These are phyloP conservation scores for Naematelia aurantialba DNA, from an alignment of 768 basidiomycete species.

Conservation along the genomic window DNA sequence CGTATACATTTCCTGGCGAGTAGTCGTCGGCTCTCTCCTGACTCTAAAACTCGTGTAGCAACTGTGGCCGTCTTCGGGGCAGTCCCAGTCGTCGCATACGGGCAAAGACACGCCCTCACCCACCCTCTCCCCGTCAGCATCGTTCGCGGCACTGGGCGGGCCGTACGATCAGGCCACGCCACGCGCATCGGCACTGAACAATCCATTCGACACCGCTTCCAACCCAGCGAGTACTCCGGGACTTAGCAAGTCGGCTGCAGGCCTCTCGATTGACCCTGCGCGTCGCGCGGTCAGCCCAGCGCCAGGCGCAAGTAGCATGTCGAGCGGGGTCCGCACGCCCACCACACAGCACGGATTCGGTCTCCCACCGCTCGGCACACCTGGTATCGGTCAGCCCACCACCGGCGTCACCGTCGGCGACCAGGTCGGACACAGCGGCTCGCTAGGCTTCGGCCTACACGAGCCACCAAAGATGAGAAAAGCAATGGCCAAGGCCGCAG, in stretches of 20 bases:
- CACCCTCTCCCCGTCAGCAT: conserved; percentile 38
- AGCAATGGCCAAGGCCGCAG: conserved; percentile 37
- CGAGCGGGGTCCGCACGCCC: conserved; percentile 40
- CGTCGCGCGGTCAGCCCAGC: conserved; percentile 22
- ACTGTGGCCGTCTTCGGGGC: conserved; percentile 26
- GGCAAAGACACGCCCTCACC: conserved; percentile 28
- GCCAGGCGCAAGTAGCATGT: conserved; percentile 3
- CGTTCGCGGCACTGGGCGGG: conserved; percentile 33
- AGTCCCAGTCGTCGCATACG: conserved; percentile 1
- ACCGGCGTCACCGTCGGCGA: conserved; percentile 46
- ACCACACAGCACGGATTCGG: conserved; percentile 31
- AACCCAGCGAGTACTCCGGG: conserved; percentile 8
- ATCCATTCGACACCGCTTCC: conserved; percentile 39
- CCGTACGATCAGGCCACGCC: conserved; percentile 48
- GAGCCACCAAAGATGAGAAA: conserved; percentile 50
- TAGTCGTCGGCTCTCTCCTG: conserved; percentile 8
- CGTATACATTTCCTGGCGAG: too few species aligned
- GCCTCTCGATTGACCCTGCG: conserved; percentile 27
- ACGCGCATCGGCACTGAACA: conserved; percentile 32
- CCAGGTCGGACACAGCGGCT: conserved; percentile 29
- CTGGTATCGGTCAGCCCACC: conserved; percentile 44
- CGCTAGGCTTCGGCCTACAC: conserved; percentile 46
- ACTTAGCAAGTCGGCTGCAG: conserved; percentile 19
- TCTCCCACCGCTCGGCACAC: conserved; percentile 44
- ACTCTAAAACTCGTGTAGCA: conserved; percentile 14